phyloP scores from a whole-genome alignment of 345 rosid genomes.

The Raphanus raphanistrum region DNA sequence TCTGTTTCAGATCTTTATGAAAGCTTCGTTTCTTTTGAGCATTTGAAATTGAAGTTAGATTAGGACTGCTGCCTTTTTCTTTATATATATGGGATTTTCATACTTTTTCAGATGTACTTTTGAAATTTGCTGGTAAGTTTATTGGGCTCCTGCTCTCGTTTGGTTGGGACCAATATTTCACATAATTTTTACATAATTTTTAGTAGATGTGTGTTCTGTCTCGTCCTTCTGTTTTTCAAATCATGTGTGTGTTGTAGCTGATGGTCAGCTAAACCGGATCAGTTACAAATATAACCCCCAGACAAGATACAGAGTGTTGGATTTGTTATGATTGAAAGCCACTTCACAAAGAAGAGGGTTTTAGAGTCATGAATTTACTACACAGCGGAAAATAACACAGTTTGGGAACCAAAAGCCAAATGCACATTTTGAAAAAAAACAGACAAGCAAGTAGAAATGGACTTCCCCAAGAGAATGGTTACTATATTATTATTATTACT shows the following conservation, averaged over 20 bases:
- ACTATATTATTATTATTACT: constrained; percentile 13
- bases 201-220: not conserved
- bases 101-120: not conserved
- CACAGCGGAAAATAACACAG: constrained; percentile 5
- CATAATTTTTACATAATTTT: not conserved
- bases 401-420: constrained; percentile 39
- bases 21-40: not conserved
- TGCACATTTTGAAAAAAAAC: constrained; percentile 16
- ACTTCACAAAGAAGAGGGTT: not conserved
- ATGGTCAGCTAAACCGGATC: constrained; percentile 3
- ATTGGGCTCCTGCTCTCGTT: too few species aligned
- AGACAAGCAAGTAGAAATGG: constrained; percentile 38
- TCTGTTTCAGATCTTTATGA: constrained; percentile 16
- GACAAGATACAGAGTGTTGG: not conserved
- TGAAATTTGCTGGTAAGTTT: not conserved
- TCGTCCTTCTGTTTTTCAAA: not conserved
- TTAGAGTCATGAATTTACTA: constrained; percentile 14
- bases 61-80: not conserved
- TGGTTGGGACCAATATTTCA: not conserved
- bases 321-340: not conserved
- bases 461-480: constrained; percentile 30
- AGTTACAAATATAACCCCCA: not conserved
- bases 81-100: not conserved
- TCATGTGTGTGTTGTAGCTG: not conserved
- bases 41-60: not conserved